Evolutionary conservation across 306 rosid genomes (phyloP), one percentile per base, ranked within the genome.

Genomic region (Quercus suber): DNA sequence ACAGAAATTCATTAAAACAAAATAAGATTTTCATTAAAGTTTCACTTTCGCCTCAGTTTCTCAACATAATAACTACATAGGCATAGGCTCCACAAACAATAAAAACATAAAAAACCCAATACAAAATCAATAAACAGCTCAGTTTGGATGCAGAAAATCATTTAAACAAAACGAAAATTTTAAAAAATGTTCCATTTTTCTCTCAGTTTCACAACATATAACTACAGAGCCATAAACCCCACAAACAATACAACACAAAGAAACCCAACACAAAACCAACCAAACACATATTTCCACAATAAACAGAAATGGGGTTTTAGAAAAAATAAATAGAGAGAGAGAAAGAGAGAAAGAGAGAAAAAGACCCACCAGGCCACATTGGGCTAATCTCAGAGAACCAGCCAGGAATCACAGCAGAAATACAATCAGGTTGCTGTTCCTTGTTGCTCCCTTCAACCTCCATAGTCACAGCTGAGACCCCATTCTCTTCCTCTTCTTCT

Each of bases 341-440:
- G 43, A 30, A 9, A 67, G 1, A n/a, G 52, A n/a, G 30, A 58
- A 6, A 65, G 15, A 67, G 12, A 3, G 72, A 35, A 0, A 18
- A 80, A 64, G 84, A 81, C 96, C 27, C 73, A 95, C 99, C 99
- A 8, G 99, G 99, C 99, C 99, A 95, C 98, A 93, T 88, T 93
- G 98, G 94, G 90, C 99, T 95, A 63, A 95, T 86, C 88, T 95
- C 98, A 11, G 99, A 95, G 84, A 95, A 95, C 99, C 99, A 95
- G 8, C 99, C 97, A 70, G 98, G 98, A 78, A 93, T 93, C 51
- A 95, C 91, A 35, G 92, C 27, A 2, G 97, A 89, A 58, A 91
- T 67, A 19, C 82, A 82, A 28, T 82, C 78, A 13, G 92, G 76
- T 18, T 57, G 75, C 15, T 61, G 81, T n/a, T 82, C 45, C 45